Evolutionary conservation across 106 monocot genomes (phyloP).

Genomic region (Vanilla planifolia): DNA sequence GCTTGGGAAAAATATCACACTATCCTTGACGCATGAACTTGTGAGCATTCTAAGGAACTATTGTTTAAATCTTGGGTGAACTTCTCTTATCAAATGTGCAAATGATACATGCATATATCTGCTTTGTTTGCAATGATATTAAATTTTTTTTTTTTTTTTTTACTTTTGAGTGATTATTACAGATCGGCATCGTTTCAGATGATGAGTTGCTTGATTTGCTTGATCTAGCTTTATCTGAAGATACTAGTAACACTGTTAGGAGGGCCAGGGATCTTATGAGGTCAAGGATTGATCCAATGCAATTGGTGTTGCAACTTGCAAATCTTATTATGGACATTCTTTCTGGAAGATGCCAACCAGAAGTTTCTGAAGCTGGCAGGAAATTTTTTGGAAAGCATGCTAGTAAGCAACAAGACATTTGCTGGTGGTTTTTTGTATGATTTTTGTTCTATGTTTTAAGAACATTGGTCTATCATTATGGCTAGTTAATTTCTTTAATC

Average conservation of each 20-base stretch:
- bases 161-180: slow-evolving; percentile 15
- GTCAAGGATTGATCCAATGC: slow-evolving; percentile 89
- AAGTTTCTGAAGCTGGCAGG: slow-evolving; percentile 35
- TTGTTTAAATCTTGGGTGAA: neutral
- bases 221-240: slow-evolving; percentile 79
- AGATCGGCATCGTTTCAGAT: slow-evolving; percentile 92
- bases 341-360: slow-evolving; percentile 52
- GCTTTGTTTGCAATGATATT: neutral
- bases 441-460: too few species aligned
- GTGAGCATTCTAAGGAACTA: slow-evolving; percentile 30
- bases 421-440: neutral
- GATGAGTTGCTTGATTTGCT: slow-evolving; percentile 82
- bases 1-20: slow-evolving; percentile 82
- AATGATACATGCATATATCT: neutral
- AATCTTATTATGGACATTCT: slow-evolving; percentile 99
- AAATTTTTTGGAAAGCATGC: slow-evolving; percentile 49
- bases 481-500: too few species aligned
- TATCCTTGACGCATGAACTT: slow-evolving; percentile 80
- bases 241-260: slow-evolving; percentile 83
- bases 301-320: slow-evolving; percentile 88
- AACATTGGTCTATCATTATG: too few species aligned
- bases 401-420: slow-evolving; percentile 44
- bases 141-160: neutral
- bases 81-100: neutral
- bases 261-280: slow-evolving; percentile 87